Evolutionary conservation across 805 yeast genomes (phyloP).

Genomic region (Cyberlindnera euphorbiae): DNA sequence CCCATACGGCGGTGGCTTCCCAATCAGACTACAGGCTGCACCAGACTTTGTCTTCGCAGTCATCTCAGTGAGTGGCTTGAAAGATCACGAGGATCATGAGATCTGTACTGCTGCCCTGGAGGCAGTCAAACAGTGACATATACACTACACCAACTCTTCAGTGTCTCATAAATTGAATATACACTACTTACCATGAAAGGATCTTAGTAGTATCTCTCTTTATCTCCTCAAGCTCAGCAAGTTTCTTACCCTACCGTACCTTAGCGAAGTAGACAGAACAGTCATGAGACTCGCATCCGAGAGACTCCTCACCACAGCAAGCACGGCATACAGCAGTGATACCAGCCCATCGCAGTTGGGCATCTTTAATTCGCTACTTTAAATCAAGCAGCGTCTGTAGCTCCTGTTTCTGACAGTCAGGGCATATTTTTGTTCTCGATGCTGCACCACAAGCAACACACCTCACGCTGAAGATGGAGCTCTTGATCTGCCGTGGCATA

Average conservation of each 20-base stretch:
- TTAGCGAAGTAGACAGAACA: slow-evolving; percentile 60
- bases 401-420: slow-evolving; percentile 32
- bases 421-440: slow-evolving; percentile 29
- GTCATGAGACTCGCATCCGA: slow-evolving; percentile 55
- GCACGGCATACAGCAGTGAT: slow-evolving; percentile 32
- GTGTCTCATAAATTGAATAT: background rate
- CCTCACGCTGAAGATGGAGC: slow-evolving; percentile 29
- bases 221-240: slow-evolving; percentile 19
- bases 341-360: slow-evolving; percentile 27
- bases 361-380: slow-evolving; percentile 23
- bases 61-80: slow-evolving; percentile 51
- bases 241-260: slow-evolving; percentile 34
- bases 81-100: slow-evolving; percentile 50
- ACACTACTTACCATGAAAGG: slow-evolving; percentile 9
- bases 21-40: slow-evolving; percentile 33
- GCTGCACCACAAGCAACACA: slow-evolving; percentile 21
- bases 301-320: slow-evolving; percentile 31
- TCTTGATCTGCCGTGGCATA: slow-evolving; percentile 42
- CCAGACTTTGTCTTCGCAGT: slow-evolving; percentile 38
- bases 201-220: slow-evolving; percentile 5
- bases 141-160: background rate
- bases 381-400: slow-evolving; percentile 31
- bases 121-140: background rate
- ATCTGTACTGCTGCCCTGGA: slow-evolving; percentile 34
- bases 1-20: slow-evolving; percentile 54